phyloP scores from a whole-genome alignment of 345 rosid species.

The Sonneratia caseolaris region DNA sequence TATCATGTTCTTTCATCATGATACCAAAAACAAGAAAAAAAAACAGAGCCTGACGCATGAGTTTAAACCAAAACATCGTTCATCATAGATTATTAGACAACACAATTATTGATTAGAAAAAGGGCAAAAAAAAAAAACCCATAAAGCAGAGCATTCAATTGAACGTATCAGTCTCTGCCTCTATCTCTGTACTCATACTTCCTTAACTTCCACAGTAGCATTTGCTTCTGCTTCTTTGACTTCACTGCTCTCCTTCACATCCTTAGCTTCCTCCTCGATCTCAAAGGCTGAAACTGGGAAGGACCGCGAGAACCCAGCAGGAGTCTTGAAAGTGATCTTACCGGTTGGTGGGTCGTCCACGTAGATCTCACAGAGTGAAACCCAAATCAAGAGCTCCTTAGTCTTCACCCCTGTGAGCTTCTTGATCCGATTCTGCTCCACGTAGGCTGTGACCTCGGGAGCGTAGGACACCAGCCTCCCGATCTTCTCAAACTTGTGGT shows the following conservation, averaged over 20 bases:
- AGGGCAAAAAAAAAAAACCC: too few relatives aligned
- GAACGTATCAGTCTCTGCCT: not conserved
- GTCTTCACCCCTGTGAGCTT: constrained; percentile 56
- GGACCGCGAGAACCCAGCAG: constrained; percentile 46
- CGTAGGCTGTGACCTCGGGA: constrained; percentile 27
- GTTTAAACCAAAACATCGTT: too few relatives aligned
- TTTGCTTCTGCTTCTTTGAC: not conserved
- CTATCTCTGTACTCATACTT: not conserved
- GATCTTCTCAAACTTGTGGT: constrained; percentile 38
- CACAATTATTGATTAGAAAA: not conserved
- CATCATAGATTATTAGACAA: not conserved
- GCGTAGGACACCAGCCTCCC: constrained; percentile 43
- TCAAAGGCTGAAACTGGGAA: constrained; percentile 48
- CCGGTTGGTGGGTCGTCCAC: constrained; percentile 35
- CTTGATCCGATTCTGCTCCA: constrained; percentile 30
- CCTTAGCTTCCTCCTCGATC: constrained; percentile 21
- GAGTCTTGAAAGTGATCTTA: constrained; percentile 49
- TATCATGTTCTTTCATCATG: not conserved
- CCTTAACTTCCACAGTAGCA: not conserved
- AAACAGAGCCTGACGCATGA: not conserved
- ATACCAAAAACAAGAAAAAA: not conserved
- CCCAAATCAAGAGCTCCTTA: constrained; percentile 48
- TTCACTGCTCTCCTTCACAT: constrained; percentile 2
- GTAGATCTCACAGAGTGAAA: constrained; percentile 29
- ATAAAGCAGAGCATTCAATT: not conserved